Conservation (phyloP, 2,329 filamentous ascomycete genomes). For the Botryotinia calthae region DNA sequence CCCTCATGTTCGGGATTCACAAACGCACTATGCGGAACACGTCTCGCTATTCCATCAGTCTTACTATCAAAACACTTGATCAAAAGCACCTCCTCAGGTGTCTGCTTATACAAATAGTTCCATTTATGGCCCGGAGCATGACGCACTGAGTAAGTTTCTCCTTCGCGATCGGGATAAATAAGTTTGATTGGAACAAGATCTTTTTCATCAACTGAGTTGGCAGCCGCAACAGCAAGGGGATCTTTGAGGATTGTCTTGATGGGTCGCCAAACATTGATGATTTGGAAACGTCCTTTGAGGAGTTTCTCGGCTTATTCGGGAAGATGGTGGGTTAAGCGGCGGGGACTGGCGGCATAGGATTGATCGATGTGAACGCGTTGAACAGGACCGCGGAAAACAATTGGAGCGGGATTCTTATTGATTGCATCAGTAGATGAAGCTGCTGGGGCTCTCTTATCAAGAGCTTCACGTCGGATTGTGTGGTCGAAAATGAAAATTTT, state of each 20-base stretch:
- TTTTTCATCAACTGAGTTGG: slow-evolving; percentile 47
- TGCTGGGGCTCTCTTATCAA: slow-evolving; percentile 28
- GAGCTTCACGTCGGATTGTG: slow-evolving; percentile 50
- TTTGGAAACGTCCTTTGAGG: slow-evolving; percentile 48
- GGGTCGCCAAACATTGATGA: slow-evolving; percentile 55
- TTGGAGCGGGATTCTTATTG: neutral
- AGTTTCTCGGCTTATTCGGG: slow-evolving; percentile 46
- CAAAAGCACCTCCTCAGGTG: slow-evolving; percentile 53
- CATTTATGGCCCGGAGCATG: slow-evolving; percentile 47
- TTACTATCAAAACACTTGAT: slow-evolving; percentile 63
- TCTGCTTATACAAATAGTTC: slow-evolving; percentile 53
- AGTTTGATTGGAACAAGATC: slow-evolving; percentile 50
- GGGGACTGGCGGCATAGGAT: slow-evolving; percentile 46
- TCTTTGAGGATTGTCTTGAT: slow-evolving; percentile 52
- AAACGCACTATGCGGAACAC: slow-evolving; percentile 58
- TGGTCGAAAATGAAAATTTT: slow-evolving; percentile 62
- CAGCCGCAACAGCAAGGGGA: slow-evolving; percentile 54
- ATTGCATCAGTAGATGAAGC: neutral
- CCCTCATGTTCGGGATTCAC: slow-evolving; percentile 46
- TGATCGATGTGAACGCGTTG: slow-evolving; percentile 59
- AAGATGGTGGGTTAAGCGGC: slow-evolving; percentile 46
- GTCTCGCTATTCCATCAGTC: slow-evolving; percentile 51
- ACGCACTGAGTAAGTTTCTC: slow-evolving; percentile 28
- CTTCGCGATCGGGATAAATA: slow-evolving; percentile 38
- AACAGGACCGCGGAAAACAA: slow-evolving; percentile 44